Evolutionary conservation across 352 stramenopile genomes (phyloP), one percentile per base, ranked within the genome.

Genomic region (Globisporangium apiculatum): DNA sequence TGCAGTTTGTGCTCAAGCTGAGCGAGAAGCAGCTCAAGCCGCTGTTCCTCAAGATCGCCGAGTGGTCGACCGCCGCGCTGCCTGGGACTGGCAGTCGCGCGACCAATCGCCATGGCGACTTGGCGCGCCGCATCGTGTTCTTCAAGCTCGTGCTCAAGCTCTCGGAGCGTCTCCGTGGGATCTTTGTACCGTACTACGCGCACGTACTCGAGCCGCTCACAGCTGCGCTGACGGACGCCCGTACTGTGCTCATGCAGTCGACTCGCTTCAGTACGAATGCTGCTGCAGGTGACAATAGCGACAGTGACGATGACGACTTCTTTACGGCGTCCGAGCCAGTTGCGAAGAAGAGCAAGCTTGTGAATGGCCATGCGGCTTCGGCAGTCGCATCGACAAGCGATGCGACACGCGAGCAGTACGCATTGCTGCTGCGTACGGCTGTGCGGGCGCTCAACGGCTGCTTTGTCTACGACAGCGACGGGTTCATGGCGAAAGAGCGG

Each of bases 1-100:
- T 93, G 18, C 72, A 89, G 53, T 91, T 96, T 51, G 74, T 96
- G 7, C 58, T 96, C 31, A 90, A 94, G 53, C 59, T 96, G 35
- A 95, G 81, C 61, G 87, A 96, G 57, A 95, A 94, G 67, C 86
- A 95, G 68, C 72, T 94, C 46, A 94, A 94, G 67, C 87, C 87
- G 53, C 64, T 96, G 35, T 94, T 96, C 61, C 60, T 96, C 36
- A 94, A 95, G 63, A 64, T 95, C 49, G 65, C 65, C 15, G 80
- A 92, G 67, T 96, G 86, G 85, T 69, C 76, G 0, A 77, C 91
- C 54, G 66, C 71, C 31, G 77, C 70, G 37, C 59, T 75, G 5
- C 24, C 24, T 31, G 24, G 24, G 24, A 31, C 24, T 31, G 37
- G 59, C 1, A 37, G 37, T 24, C 7, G 12, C 7, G 10, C 45